These are phyloP conservation scores for Fragaria iinumae DNA, from an alignment of 306 rosid species.

Conservation along the genomic window DNA sequence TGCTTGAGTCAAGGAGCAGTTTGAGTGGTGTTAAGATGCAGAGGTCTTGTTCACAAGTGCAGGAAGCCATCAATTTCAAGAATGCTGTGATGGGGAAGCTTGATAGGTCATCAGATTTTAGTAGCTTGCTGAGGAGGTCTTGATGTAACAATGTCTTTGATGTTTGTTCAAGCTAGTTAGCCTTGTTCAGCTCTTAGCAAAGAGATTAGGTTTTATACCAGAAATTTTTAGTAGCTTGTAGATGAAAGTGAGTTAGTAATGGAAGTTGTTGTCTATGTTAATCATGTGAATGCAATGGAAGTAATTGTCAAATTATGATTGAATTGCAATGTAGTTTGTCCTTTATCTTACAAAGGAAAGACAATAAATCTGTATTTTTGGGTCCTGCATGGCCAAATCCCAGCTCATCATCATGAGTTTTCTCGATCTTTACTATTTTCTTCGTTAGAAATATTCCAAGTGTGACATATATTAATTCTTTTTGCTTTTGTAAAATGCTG, in stretches of 20 bases:
- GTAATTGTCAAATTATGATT: background rate
- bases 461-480: no score
- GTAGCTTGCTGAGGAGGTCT: constrained; percentile 38
- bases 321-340: background rate
- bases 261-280: background rate
- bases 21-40: constrained; percentile 81
- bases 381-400: background rate
- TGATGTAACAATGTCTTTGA: constrained; percentile 11
- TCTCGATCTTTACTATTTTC: background rate
- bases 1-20: constrained; percentile 71
- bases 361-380: background rate
- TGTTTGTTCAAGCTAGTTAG: background rate
- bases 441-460: no score
- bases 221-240: background rate
- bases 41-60: constrained; percentile 74
- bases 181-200: background rate
- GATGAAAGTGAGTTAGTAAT: background rate
- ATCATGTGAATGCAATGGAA: constrained; percentile 1
- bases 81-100: constrained; percentile 78
- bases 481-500: no score
- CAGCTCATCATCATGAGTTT: background rate
- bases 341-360: background rate
- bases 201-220: background rate
- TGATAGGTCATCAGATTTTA: constrained; percentile 40
- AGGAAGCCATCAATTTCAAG: constrained; percentile 72